A percentile compares a stretch with the other conserved stretches of the same genome.
Evolutionary conservation across 2,329 filamentous ascomycete genomes (phyloP).

Genomic region (Phoma sp.): DNA sequence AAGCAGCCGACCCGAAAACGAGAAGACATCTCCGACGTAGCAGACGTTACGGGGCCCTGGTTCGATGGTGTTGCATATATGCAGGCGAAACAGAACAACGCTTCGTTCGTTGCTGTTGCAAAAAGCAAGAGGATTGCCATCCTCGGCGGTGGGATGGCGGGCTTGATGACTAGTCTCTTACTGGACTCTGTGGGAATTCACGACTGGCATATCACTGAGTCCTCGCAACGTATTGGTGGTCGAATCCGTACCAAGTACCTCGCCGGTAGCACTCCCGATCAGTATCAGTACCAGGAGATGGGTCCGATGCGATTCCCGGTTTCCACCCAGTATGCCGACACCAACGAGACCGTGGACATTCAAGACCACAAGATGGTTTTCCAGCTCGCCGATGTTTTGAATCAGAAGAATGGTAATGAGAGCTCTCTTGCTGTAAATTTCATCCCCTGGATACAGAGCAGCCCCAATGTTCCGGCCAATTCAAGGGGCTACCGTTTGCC

Average conservation of each 20-base stretch:
- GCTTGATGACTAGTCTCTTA: conserved; percentile 63
- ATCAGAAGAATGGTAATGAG: conserved; percentile 63
- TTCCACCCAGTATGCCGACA: conserved; percentile 55
- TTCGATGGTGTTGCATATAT: conserved; percentile 70
- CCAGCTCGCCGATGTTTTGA: conserved; percentile 67
- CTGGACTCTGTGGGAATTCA: conserved; percentile 63
- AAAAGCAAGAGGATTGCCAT: conserved; percentile 69
- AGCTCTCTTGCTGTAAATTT: conserved; percentile 62
- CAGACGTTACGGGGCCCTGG: conserved; percentile 66
- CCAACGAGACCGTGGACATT: conserved; percentile 66
- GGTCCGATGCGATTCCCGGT: conserved; percentile 72
- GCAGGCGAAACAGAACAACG: conserved; percentile 60
- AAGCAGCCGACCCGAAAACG: conserved; percentile 46
- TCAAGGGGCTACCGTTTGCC: conserved; percentile 45
- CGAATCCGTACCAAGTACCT: conserved; percentile 71
- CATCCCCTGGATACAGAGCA: conserved; percentile 68
- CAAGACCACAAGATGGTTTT: conserved; percentile 71
- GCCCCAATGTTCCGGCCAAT: conserved; percentile 60
- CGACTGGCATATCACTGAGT: conserved; percentile 69
- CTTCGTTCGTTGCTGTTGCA: conserved; percentile 60
- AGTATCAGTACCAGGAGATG: conserved; percentile 74
- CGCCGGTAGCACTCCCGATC: conserved; percentile 62
- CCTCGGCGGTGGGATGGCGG: conserved; percentile 70
- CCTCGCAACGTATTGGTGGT: conserved; percentile 66
- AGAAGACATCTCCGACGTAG: conserved; percentile 57